Evolutionary conservation across 1,139 yeast genomes (phyloP).

Genomic region (Pichia kudriavzevii): DNA sequence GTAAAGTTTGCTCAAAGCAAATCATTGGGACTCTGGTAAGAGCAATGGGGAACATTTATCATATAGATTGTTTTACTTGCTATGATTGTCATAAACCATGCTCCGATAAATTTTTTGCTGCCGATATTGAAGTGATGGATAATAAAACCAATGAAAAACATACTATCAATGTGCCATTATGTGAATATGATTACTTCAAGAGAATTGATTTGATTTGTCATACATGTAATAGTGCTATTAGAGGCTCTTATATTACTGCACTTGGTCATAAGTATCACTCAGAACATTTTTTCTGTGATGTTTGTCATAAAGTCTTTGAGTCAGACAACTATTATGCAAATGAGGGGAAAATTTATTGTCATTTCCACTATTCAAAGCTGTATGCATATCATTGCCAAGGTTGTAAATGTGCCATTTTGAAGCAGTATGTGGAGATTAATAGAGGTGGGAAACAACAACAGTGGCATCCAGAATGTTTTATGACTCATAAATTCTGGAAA

Average conservation of each 20-base stretch:
- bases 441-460: slow-evolving; percentile 93
- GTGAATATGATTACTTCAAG: slow-evolving; percentile 89
- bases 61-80: slow-evolving; percentile 82
- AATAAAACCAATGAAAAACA: slow-evolving; percentile 4
- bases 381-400: slow-evolving; percentile 93
- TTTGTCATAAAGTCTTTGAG: slow-evolving; percentile 83
- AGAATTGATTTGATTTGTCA: slow-evolving; percentile 76
- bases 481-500: slow-evolving; percentile 96
- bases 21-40: slow-evolving; percentile 80
- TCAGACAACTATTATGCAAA: slow-evolving; percentile 93
- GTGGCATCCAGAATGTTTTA: slow-evolving; percentile 99
- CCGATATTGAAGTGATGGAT: slow-evolving; percentile 27
- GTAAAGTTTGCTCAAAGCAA: slow-evolving; percentile 57
- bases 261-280: slow-evolving; percentile 88
- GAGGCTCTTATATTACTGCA: slow-evolving; percentile 94
- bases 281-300: slow-evolving; percentile 89
- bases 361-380: slow-evolving; percentile 77
- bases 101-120: slow-evolving; percentile 63
- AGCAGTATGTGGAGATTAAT: slow-evolving; percentile 88
- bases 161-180: slow-evolving; percentile 57
- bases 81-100: slow-evolving; percentile 74
- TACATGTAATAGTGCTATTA: slow-evolving; percentile 74
- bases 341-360: slow-evolving; percentile 76
- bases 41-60: slow-evolving; percentile 74
- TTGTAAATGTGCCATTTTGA: slow-evolving; percentile 82